Evolutionary conservation across 140 eudicot species (phyloP).

Genomic region (Flaveria floridana): DNA sequence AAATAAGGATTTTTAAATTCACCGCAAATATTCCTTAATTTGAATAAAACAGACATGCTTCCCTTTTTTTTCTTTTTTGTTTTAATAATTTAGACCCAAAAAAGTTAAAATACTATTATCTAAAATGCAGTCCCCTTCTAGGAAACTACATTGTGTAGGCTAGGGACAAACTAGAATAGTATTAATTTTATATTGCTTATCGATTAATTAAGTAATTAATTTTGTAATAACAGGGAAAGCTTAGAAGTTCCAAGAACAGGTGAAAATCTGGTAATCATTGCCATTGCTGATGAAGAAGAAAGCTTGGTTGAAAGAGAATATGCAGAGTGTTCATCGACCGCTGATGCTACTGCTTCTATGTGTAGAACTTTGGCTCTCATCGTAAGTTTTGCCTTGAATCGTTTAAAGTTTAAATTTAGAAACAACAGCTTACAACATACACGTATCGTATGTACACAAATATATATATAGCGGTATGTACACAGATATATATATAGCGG

Average conservation of each 20-base stretch:
- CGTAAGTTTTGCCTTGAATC: constrained; percentile 41
- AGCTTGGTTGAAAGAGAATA: constrained; percentile 31
- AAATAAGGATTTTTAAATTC: constrained; percentile 21
- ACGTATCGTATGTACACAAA: no score
- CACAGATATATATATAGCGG: no score
- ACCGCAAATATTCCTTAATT: constrained; percentile 38
- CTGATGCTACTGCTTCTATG: constrained; percentile 44
- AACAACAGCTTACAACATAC: neutral
- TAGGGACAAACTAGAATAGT: constrained; percentile 8
- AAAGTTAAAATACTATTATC: constrained; percentile 19
- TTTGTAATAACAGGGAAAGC: constrained; percentile 41
- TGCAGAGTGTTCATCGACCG: constrained; percentile 48
- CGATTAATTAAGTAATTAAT: neutral
- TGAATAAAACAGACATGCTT: constrained; percentile 30
- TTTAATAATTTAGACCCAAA: constrained; percentile 2
- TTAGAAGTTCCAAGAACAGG: constrained; percentile 44
- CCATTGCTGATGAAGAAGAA: constrained; percentile 30
- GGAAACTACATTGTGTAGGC: constrained; percentile 21
- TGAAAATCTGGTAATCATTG: constrained; percentile 27
- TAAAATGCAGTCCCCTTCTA: constrained; percentile 39
- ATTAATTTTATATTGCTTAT: neutral
- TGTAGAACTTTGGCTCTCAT: constrained; percentile 62
- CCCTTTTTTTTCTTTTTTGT: neutral
- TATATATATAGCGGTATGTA: no score
- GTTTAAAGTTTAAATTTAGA: neutral